Evolutionary conservation across 2,329 filamentous ascomycete genomes (phyloP).

Genomic region (Clarireedia hainanense): DNA sequence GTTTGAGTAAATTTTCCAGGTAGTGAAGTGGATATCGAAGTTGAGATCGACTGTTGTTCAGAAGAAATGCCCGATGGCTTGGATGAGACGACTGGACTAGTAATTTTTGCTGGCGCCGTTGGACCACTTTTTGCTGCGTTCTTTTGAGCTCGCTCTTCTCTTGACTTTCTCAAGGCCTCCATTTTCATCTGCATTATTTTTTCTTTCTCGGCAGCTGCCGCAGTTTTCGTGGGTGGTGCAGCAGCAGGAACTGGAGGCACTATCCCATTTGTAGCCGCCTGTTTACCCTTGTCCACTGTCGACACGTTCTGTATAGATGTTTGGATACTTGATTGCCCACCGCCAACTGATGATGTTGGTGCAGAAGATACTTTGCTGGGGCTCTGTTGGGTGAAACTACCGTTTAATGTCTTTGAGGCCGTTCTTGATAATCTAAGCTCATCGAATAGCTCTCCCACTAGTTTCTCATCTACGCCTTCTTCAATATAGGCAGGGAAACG

Average conservation of each 20-base stretch:
- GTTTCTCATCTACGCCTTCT: slow-evolving; percentile 58
- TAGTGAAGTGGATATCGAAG: not conserved
- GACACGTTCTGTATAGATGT: not conserved
- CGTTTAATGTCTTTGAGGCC: slow-evolving; percentile 14
- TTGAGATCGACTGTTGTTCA: not conserved
- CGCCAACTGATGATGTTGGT: not conserved
- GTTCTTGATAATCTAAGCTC: slow-evolving; percentile 51
- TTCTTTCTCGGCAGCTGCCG: slow-evolving; percentile 59
- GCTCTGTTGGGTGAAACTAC: not conserved
- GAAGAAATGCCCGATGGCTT: not conserved
- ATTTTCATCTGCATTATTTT: slow-evolving; percentile 68
- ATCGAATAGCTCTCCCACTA: slow-evolving; percentile 58
- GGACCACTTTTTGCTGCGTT: slow-evolving; percentile 27
- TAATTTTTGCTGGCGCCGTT: slow-evolving; percentile 2
- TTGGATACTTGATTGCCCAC: not conserved
- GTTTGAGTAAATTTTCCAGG: not conserved
- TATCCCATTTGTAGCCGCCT: not conserved
- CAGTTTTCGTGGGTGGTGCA: slow-evolving; percentile 14
- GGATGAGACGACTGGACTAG: not conserved
- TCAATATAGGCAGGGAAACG: slow-evolving; percentile 65
- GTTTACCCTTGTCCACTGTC: not conserved
- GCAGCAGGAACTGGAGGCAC: not conserved
- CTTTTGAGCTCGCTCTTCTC: slow-evolving; percentile 37
- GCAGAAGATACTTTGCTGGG: not conserved
- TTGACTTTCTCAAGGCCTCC: slow-evolving; percentile 59